Evolutionary conservation across 2,329 filamentous ascomycete species (phyloP).

Genomic region (Alternaria alternata): DNA sequence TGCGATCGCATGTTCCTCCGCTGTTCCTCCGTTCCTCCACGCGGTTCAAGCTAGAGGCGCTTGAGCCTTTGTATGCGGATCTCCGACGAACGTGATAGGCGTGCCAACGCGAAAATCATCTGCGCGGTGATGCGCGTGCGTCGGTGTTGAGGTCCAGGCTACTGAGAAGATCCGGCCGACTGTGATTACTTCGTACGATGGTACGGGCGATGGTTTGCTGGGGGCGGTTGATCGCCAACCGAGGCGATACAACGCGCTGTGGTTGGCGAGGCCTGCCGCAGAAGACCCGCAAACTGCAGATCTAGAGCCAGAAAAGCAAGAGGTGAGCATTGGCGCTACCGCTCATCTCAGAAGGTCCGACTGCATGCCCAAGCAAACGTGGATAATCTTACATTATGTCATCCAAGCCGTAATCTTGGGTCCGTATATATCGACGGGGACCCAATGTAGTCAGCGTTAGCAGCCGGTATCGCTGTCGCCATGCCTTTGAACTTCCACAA

Average conservation of each 20-base stretch:
- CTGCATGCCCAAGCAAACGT: neutral
- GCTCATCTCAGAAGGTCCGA: neutral
- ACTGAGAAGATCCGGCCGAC: neutral
- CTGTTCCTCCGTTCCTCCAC: neutral
- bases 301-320: neutral
- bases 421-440: neutral
- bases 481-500: slow-evolving; percentile 15
- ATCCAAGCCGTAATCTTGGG: neutral
- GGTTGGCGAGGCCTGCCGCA: neutral
- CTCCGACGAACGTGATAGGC: neutral
- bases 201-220: neutral
- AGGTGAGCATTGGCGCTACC: neutral
- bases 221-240: neutral
- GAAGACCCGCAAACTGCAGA: neutral
- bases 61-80: neutral
- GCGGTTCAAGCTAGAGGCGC: neutral
- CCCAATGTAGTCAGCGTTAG: neutral
- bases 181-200: neutral
- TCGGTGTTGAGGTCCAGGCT: neutral
- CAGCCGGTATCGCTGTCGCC: slow-evolving; percentile 2
- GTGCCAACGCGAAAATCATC: neutral
- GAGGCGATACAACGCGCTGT: neutral
- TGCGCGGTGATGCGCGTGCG: neutral
- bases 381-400: neutral
- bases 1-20: neutral